Percentiles rank a stretch among this genome's conserved stretches.
Evolutionary conservation across 176 grass and related monocot genomes (phyloP).

Genomic region (Eremochloa ophiuroides): DNA sequence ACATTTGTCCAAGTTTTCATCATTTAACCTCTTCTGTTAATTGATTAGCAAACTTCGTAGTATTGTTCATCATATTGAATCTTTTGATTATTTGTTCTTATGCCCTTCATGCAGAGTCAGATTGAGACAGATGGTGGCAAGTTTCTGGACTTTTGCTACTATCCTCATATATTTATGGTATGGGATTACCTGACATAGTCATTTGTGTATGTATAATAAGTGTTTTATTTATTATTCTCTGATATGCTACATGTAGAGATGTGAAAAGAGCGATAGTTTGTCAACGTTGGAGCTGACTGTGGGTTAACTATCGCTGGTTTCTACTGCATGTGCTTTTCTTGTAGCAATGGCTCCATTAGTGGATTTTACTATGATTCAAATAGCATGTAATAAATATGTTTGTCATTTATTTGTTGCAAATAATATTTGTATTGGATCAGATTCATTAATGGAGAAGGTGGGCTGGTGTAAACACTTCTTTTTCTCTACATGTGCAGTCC

Average conservation of each 20-base stretch:
- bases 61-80: background rate
- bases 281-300: conserved; percentile 87
- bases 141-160: conserved; percentile 78
- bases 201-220: conserved; percentile 4
- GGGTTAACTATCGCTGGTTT: conserved; percentile 98
- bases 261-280: conserved; percentile 98
- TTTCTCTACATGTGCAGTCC: conserved; percentile 49
- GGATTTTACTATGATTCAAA: conserved; percentile 95
- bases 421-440: background rate
- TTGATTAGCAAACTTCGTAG: conserved; percentile 6
- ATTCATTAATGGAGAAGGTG: background rate
- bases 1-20: conserved; percentile 88
- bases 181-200: background rate
- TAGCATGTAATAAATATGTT: conserved; percentile 62
- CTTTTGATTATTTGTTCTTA: conserved; percentile 11
- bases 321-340: conserved; percentile 97
- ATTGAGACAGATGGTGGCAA: conserved; percentile 85
- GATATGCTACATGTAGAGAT: conserved; percentile 54
- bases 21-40: conserved; percentile 83
- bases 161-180: conserved; percentile 96
- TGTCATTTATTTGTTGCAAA: background rate
- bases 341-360: conserved; percentile 79
- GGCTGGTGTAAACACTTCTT: too few species aligned
- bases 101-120: conserved; percentile 53
- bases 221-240: background rate